phyloP scores from a whole-genome alignment of 2,329 filamentous ascomycete genomes.

The Metarhizium robertsii region DNA sequence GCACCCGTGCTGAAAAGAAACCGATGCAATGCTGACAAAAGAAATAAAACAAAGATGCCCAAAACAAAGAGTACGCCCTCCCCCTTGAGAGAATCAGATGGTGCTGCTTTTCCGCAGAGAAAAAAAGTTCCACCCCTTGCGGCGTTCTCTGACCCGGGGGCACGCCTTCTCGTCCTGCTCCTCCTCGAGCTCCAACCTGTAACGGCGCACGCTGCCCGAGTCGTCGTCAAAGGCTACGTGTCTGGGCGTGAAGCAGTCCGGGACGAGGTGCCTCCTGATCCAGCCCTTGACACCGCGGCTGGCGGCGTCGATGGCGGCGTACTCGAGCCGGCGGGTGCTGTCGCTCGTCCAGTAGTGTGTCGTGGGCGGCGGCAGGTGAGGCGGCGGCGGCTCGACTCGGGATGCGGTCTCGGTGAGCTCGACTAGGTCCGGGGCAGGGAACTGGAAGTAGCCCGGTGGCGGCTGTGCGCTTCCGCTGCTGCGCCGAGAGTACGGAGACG shows the following conservation, averaged over 20 bases:
- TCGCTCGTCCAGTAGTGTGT: conserved; percentile 61
- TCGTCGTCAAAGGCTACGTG: conserved; percentile 52
- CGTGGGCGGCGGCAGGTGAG: conserved; percentile 41
- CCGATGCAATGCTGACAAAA: conserved; percentile 5
- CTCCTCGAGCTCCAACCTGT: conserved; percentile 48
- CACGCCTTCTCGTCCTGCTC: conserved; percentile 22
- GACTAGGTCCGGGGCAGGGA: conserved; percentile 33
- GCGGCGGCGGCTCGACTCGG: conserved; percentile 8
- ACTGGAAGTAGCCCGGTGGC: conserved; percentile 35
- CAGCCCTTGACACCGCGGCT: conserved; percentile 51
- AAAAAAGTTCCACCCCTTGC: conserved; percentile 21
- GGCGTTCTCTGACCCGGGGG: conserved; percentile 6
- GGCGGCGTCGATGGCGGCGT: conserved; percentile 57
- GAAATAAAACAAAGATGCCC: neutral
- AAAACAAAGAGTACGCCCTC: neutral
- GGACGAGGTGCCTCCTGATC: conserved; percentile 46
- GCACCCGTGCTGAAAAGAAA: conserved; percentile 16
- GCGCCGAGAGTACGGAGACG: conserved; percentile 21
- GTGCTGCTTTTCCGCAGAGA: conserved; percentile 16
- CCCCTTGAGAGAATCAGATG: neutral
- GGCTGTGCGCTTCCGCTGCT: conserved; percentile 21
- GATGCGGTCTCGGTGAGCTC: conserved; percentile 12
- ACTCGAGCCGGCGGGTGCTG: conserved; percentile 51
- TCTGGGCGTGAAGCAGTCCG: conserved; percentile 50
- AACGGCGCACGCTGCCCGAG: conserved; percentile 52